A percentile compares a stretch with the other conserved stretches of the same genome.
Evolutionary conservation across 2,329 filamentous ascomycete species (phyloP).

Genomic region (Colletotrichum phormii): DNA sequence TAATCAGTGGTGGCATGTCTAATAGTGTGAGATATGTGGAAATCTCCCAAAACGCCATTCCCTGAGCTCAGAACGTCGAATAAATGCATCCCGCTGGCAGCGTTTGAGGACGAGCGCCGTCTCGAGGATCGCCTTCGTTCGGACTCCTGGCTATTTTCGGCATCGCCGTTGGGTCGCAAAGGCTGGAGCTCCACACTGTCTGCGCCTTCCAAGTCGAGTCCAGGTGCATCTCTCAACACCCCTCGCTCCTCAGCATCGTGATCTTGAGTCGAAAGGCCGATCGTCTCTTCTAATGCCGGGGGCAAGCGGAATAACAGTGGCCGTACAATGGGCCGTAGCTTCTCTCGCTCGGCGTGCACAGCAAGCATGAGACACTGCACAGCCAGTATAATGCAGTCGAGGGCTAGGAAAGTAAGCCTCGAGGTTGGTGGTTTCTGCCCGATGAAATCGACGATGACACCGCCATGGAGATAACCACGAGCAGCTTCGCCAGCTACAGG

Average conservation of each 20-base stretch:
- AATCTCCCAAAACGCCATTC: slow-evolving; percentile 65
- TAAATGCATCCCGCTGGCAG: slow-evolving; percentile 49
- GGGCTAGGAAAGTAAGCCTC: slow-evolving; percentile 63
- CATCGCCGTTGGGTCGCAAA: slow-evolving; percentile 29
- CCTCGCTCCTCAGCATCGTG: slow-evolving; percentile 69
- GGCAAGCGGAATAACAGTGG: slow-evolving; percentile 29
- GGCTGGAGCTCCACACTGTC: slow-evolving; percentile 60
- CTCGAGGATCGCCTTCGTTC: slow-evolving; percentile 38
- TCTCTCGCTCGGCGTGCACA: slow-evolving; percentile 70
- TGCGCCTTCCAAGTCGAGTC: slow-evolving; percentile 49
- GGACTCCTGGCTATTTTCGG: slow-evolving; percentile 22
- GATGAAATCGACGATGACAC: slow-evolving; percentile 75
- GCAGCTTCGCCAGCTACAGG: slow-evolving; percentile 70
- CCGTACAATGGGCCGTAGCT: slow-evolving; percentile 56
- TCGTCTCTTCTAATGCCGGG: slow-evolving; percentile 15
- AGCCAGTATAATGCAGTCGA: slow-evolving; percentile 67
- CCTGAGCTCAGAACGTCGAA: slow-evolving; percentile 65
- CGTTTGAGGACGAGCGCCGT: slow-evolving; percentile 35
- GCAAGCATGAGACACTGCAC: slow-evolving; percentile 74
- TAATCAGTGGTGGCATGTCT: slow-evolving; percentile 59
- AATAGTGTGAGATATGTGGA: slow-evolving; percentile 63
- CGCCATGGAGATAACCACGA: slow-evolving; percentile 75
- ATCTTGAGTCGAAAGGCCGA: slow-evolving; percentile 52
- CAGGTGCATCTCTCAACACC: slow-evolving; percentile 53
- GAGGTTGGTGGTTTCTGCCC: slow-evolving; percentile 73